phyloP scores from a whole-genome alignment of 2,329 filamentous ascomycete genomes.

The Paracamarosporium sp. region DNA sequence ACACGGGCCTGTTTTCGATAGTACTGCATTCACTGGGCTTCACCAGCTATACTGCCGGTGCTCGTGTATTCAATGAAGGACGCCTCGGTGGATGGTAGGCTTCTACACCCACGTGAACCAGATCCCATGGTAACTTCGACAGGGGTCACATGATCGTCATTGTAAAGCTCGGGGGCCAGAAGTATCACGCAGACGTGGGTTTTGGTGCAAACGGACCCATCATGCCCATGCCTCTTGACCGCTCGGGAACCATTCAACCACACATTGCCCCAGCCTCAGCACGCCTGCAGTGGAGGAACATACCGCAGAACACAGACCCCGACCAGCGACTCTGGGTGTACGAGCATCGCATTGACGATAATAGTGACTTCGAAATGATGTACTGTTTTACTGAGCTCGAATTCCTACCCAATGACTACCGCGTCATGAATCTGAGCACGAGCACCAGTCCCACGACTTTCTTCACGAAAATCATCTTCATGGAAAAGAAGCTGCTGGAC shows the following conservation, averaged over 20 bases:
- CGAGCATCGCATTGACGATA: constrained; percentile 42
- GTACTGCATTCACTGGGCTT: constrained; percentile 62
- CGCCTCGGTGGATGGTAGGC: constrained; percentile 39
- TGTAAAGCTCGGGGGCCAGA: constrained; percentile 44
- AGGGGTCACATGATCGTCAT: constrained; percentile 56
- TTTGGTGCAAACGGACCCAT: constrained; percentile 49
- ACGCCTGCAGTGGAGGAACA: constrained; percentile 43
- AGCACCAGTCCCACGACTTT: constrained; percentile 40
- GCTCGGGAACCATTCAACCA: constrained; percentile 26
- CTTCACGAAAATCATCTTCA: constrained; percentile 40
- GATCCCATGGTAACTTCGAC: background rate
- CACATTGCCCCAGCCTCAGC: constrained; percentile 40
- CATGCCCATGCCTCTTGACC: constrained; percentile 46
- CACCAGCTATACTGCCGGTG: constrained; percentile 49
- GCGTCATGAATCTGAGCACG: constrained; percentile 42
- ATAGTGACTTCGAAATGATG: constrained; percentile 63
- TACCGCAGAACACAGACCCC: constrained; percentile 39
- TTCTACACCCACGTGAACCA: background rate
- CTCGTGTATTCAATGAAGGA: constrained; percentile 43
- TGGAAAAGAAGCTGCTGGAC: constrained; percentile 60
- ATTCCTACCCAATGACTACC: constrained; percentile 41
- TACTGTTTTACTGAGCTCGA: constrained; percentile 67
- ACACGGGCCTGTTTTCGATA: constrained; percentile 60
- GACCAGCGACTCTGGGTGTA: constrained; percentile 54
- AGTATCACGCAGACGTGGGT: constrained; percentile 52